Evolutionary conservation across 169 alveolate genomes (phyloP).

Genomic region (Plasmodium falciparum): DNA sequence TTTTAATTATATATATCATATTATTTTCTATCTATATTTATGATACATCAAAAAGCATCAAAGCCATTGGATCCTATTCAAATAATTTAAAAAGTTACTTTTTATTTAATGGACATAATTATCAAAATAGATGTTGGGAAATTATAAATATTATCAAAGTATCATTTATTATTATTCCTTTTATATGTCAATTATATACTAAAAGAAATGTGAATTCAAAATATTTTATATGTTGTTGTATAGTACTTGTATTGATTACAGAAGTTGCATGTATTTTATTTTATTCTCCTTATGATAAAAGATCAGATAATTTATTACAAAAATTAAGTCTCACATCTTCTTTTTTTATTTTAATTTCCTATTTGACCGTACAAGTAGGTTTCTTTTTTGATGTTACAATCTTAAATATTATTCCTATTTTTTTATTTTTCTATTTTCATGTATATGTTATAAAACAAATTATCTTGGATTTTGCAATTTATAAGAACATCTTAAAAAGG

Average conservation of each 20-base stretch:
- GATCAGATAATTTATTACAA: conserved; percentile 65
- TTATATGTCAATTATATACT: conserved; percentile 61
- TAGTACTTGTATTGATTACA: conserved; percentile 34
- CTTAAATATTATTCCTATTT: conserved; percentile 25
- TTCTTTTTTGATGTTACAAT: conserved; percentile 42
- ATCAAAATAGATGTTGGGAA: conserved; percentile 76
- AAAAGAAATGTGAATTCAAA: conserved; percentile 28
- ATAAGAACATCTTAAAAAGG: conserved; percentile 39
- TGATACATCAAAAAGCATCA: conserved; percentile 34
- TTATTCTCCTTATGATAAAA: conserved; percentile 73
- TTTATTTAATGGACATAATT: conserved; percentile 74
- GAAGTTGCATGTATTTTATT: conserved; percentile 50
- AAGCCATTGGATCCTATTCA: conserved; percentile 36
- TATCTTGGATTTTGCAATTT: conserved; percentile 66
- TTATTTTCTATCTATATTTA: conserved; percentile 11
- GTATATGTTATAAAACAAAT: conserved; percentile 31
- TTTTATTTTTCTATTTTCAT: conserved; percentile 54
- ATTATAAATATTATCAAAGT: conserved; percentile 35
- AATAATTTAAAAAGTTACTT: conserved; percentile 30
- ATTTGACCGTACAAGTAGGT: conserved; percentile 32
- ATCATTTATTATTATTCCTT: conserved; percentile 24
- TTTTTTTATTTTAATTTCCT: conserved; percentile 49
- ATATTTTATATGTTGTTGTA: conserved; percentile 69
- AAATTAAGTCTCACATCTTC: conserved; percentile 30
- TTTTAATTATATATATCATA: conserved; percentile 33